Conservation (phyloP, 2,329 filamentous ascomycete species). For the Aspergillus viridinutans region DNA sequence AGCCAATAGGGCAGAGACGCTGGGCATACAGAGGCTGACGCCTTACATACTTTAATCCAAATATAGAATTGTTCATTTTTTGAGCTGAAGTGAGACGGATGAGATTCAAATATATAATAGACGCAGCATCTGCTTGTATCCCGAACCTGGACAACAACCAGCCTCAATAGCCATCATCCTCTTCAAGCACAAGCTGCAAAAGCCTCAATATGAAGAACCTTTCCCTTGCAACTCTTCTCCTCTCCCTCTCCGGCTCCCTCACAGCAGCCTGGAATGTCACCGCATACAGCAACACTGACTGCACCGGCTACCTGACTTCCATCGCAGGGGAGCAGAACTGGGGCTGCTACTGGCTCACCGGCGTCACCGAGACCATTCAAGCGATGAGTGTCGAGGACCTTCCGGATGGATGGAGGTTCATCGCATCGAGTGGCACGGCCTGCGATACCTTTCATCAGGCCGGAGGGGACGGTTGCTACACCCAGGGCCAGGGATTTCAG, state of each 20-base stretch:
- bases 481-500: constrained; percentile 1
- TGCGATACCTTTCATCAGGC: background rate
- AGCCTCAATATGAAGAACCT: background rate
- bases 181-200: too few species aligned
- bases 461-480: background rate
- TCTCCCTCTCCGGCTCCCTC: background rate
- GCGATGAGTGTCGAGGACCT: background rate
- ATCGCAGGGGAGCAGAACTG: background rate
- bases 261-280: constrained; percentile 1
- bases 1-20: background rate
- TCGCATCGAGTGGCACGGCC: background rate
- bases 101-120: background rate
- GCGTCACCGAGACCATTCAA: background rate
- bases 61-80: background rate
- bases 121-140: too few species aligned
- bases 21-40: background rate
- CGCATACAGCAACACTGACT: background rate
- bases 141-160: background rate
- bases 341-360: background rate
- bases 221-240: background rate
- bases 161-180: too few species aligned
- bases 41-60: background rate
- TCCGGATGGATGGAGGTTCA: background rate
- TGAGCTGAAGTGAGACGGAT: background rate
- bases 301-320: background rate